These are phyloP conservation scores for Chiua virens DNA, from an alignment of 768 basidiomycete species.

Conservation along the genomic window DNA sequence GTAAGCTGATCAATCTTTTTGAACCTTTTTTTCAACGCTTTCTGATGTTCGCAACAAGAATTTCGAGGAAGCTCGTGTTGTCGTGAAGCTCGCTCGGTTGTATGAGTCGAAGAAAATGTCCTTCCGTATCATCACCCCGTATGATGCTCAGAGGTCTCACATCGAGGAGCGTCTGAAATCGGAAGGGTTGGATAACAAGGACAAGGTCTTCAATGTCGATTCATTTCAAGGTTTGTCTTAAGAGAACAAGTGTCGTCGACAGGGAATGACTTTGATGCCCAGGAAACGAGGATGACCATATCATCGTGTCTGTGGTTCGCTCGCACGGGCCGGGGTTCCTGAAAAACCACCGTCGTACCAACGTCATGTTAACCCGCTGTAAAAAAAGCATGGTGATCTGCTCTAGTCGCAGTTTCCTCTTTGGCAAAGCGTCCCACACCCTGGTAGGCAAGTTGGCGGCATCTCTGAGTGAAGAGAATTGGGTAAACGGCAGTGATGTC, in stretches of 20 bases:
- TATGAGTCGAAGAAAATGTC: conserved; percentile 45
- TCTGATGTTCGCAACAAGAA: conserved; percentile 48
- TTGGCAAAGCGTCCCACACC: conserved; percentile 14
- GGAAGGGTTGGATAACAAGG: conserved; percentile 49
- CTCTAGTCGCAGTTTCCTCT: conserved; percentile 40
- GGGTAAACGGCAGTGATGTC: conserved; percentile 14
- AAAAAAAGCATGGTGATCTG: conserved; percentile 74
- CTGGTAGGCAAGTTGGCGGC: conserved; percentile 27
- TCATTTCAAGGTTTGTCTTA: conserved; percentile 69
- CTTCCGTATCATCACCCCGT: conserved; percentile 76
- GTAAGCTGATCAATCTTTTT: conserved; percentile 17
- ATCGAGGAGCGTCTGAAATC: conserved; percentile 57
- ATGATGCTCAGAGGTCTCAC: conserved; percentile 63
- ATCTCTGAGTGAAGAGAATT: conserved; percentile 6
- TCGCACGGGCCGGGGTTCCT: conserved; percentile 64
- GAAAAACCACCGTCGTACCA: conserved; percentile 59
- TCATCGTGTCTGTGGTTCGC: conserved; percentile 70
- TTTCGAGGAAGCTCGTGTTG: conserved; percentile 47
- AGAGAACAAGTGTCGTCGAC: background rate
- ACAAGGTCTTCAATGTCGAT: conserved; percentile 76
- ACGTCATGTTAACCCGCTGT: conserved; percentile 85
- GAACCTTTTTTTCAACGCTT: background rate
- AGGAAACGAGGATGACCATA: conserved; percentile 82
- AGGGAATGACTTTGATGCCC: conserved; percentile 9
- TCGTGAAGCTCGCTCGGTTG: conserved; percentile 52